A percentile compares a stretch with the other conserved stretches of the same genome.
These are phyloP conservation scores for Aspergillus sp. DNA, from an alignment of 2,329 filamentous ascomycete genomes.

Conservation along the genomic window DNA sequence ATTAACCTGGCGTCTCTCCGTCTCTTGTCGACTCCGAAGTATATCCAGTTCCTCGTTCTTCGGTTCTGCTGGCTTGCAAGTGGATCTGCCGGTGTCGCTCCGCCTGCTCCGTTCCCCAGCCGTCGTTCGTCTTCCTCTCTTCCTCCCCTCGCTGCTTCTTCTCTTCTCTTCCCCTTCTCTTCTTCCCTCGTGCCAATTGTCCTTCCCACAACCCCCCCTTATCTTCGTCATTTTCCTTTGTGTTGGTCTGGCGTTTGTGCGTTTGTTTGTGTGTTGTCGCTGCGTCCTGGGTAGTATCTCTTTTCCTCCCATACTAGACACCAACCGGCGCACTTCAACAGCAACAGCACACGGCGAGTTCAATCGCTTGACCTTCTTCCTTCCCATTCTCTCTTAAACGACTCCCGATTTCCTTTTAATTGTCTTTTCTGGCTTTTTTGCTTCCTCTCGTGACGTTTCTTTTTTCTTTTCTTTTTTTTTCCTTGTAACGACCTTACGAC, in stretches of 20 bases:
- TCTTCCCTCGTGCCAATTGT: background rate
- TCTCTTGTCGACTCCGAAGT: too few species aligned
- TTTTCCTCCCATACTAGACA: slow-evolving; percentile 4
- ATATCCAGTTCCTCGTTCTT: too few species aligned
- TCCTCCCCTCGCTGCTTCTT: slow-evolving; percentile 3
- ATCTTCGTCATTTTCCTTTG: slow-evolving; percentile 15
- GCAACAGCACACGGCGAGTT: slow-evolving; percentile 5
- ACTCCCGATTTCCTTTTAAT: background rate
- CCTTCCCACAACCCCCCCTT: too few species aligned
- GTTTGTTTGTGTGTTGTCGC: background rate
- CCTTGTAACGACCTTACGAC: slow-evolving; percentile 18
- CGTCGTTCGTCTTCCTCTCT: slow-evolving; percentile 3
- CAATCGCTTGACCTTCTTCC: slow-evolving; percentile 11
- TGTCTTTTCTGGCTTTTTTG: slow-evolving; percentile 9
- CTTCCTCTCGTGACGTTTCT: background rate
- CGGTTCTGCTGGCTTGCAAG: background rate
- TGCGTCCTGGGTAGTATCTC: background rate
- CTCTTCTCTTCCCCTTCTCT: slow-evolving; percentile 6
- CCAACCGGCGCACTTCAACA: slow-evolving; percentile 6
- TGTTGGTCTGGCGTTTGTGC: slow-evolving; percentile 21
- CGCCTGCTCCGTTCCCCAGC: slow-evolving; percentile 1
- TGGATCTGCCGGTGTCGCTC: background rate
- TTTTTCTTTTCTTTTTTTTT: slow-evolving; percentile 3
- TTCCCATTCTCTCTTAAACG: slow-evolving; percentile 19
- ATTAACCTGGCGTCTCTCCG: too few species aligned